Conservation (phyloP, 2,329 filamentous ascomycete genomes). For the Paramyrothecium roridum region DNA sequence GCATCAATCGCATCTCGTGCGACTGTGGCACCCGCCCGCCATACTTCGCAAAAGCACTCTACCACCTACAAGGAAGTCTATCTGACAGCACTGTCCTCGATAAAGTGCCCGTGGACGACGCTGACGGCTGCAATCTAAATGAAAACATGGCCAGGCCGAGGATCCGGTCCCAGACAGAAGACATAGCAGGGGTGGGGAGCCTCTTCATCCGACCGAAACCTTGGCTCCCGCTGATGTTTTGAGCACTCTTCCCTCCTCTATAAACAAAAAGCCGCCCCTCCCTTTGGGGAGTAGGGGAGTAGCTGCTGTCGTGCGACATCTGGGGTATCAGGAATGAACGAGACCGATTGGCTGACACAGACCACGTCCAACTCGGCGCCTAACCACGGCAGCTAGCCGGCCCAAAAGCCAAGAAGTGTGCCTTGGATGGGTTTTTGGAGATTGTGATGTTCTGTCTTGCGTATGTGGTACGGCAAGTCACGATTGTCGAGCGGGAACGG, state of each 20-base stretch:
- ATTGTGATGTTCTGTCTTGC: not conserved
- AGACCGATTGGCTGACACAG: not conserved
- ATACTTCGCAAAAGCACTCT: not conserved
- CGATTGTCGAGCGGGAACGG: too few species aligned
- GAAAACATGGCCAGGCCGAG: not conserved
- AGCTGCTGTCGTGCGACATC: not conserved
- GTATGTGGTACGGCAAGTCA: too few species aligned
- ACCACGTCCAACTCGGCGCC: not conserved
- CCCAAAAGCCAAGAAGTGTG: not conserved
- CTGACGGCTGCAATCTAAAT: too few species aligned
- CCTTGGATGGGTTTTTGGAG: not conserved
- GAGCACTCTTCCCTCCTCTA: too few species aligned
- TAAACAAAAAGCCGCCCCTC: not conserved
- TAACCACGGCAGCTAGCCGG: not conserved
- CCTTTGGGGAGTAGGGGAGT: not conserved
- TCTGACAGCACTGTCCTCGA: too few species aligned
- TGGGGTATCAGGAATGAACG: not conserved
- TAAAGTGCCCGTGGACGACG: too few species aligned
- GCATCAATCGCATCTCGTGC: not conserved
- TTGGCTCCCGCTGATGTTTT: not conserved
- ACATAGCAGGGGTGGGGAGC: not conserved
- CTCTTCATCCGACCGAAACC: not conserved
- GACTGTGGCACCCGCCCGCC: not conserved
- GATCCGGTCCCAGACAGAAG: not conserved
- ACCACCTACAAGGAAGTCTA: too few species aligned